Conservation (phyloP, 1,139 yeast genomes). For the Blastobotrys ciferrii region DNA sequence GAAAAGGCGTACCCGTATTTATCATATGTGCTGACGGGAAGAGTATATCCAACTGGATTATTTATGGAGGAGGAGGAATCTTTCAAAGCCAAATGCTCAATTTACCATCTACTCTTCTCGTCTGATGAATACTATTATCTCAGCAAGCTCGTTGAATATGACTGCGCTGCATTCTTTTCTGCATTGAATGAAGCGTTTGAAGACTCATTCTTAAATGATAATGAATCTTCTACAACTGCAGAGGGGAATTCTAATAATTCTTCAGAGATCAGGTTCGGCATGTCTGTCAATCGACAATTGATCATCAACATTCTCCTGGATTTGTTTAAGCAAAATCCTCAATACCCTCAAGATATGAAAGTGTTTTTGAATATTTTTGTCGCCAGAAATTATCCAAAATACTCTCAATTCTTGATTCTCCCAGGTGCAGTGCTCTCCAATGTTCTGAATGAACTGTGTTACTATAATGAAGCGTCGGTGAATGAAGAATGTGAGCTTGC, state of each 20-base stretch:
- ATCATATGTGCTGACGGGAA: constrained; percentile 67
- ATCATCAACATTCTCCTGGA: constrained; percentile 66
- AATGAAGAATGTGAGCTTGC: constrained; percentile 71
- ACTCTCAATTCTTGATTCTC: constrained; percentile 69
- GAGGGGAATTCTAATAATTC: constrained; percentile 16
- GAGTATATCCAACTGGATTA: constrained; percentile 72
- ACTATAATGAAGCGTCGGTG: constrained; percentile 36
- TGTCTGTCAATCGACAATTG: constrained; percentile 55
- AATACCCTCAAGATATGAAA: constrained; percentile 34
- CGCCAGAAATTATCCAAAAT: constrained; percentile 75
- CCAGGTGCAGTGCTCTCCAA: constrained; percentile 55
- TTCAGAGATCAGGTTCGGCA: constrained; percentile 31
- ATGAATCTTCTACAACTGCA: constrained; percentile 26
- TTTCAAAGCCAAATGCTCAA: constrained; percentile 43
- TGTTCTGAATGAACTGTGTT: constrained; percentile 52
- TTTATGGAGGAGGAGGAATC: constrained; percentile 38
- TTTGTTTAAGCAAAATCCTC: constrained; percentile 33
- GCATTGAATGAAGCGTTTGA: constrained; percentile 78
- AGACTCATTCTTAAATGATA: constrained; percentile 57
- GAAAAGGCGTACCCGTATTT: constrained; percentile 57
- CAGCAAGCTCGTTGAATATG: constrained; percentile 46
- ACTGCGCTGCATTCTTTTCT: constrained; percentile 58
- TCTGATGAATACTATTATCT: constrained; percentile 63
- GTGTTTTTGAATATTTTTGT: constrained; percentile 61
- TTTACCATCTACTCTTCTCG: constrained; percentile 57